Evolutionary conservation across 163 green algal species (phyloP).

Genomic region (Chloroidium sp.): DNA sequence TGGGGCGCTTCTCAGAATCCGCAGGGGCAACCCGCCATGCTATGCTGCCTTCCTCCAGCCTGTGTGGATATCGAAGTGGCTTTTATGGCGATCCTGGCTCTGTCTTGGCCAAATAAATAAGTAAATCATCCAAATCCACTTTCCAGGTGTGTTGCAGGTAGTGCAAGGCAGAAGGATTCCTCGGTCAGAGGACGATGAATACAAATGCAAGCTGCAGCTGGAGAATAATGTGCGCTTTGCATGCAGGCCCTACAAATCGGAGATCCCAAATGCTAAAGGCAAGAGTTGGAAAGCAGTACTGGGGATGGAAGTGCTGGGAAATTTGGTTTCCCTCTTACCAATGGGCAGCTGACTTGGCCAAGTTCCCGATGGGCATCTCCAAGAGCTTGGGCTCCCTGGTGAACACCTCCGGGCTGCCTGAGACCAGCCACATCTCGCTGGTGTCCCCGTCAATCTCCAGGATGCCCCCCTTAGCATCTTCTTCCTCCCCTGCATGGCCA

Average conservation of each 20-base stretch:
- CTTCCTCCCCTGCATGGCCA: constrained; percentile 11
- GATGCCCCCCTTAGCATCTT: constrained; percentile 14
- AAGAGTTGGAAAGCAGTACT: too few relatives aligned
- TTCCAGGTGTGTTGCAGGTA: too few relatives aligned
- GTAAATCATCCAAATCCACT: too few relatives aligned
- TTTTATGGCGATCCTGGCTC: not conserved
- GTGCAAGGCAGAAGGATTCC: too few relatives aligned
- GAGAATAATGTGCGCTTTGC: too few relatives aligned
- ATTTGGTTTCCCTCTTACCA: constrained; percentile 13
- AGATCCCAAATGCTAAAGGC: too few relatives aligned
- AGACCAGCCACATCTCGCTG: constrained; percentile 38
- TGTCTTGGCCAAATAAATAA: too few relatives aligned
- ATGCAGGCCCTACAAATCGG: too few relatives aligned
- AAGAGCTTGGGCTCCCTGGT: constrained; percentile 13
- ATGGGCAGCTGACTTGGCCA: constrained; percentile 31
- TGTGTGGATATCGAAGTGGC: not conserved
- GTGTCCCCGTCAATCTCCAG: constrained; percentile 9
- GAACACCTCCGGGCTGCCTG: constrained; percentile 21
- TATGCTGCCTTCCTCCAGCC: constrained; percentile 23
- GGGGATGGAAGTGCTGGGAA: too few relatives aligned
- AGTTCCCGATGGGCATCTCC: constrained; percentile 22
- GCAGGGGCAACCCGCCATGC: constrained; percentile 35
- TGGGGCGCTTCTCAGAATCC: constrained; percentile 11
- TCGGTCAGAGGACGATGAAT: too few relatives aligned
- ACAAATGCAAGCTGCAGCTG: too few relatives aligned